Base-by-base conservation (phyloP, 495 filamentous ascomycete species). In the Penicillium fimorum region DNA sequence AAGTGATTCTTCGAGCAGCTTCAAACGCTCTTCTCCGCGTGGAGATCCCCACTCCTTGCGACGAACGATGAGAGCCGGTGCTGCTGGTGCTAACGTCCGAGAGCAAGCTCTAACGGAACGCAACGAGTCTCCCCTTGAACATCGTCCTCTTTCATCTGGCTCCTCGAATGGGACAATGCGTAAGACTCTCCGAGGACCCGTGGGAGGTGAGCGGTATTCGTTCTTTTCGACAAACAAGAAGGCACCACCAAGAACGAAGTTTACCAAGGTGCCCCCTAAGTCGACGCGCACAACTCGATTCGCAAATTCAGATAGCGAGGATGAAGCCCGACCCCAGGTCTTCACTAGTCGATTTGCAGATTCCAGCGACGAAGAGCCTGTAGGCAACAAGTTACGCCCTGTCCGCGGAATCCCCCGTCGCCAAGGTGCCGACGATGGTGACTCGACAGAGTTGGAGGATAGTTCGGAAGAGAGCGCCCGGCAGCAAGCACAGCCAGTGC, bases 271-370 rank as follows among this genome's bases (percentile, higher is more conserved):
- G 20, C 30, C 65, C 30, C 52, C 59, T 5, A 58, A 57, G 18
- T 41, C 55, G 0, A 38, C 18, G 32, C 59, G 67, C 29, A 38
- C 56, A 9, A 76, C 78, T 7, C 72, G 80, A 4, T 87, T 90
- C 58, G 83, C 65, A 1, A 84, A 91, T 60, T 92, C 89, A 0
- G 90, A 89, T 58, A 87, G 87, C 27, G 87, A 85, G 18, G 81
- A 81, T 3, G 76, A 52, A 13, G 20, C 42, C 12, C 65, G 65
- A 0, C 59, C 61, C 8, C 75, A 61, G 15, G 47, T 53, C 30
- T 89, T 87, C 63, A 77, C 73, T 35, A 92, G 88, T 64, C 85
- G 90, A 3, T 91, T 91, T 63, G 85, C 82, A n/a, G 87, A 92
- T 56, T 92, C 89, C 1, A 92, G 89, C 63, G 89, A 92, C 59